Evolutionary conservation across 2,329 filamentous ascomycete species (phyloP), one percentile per base, ranked within the genome.

Genomic region (Ascochyta viciae-villosae): DNA sequence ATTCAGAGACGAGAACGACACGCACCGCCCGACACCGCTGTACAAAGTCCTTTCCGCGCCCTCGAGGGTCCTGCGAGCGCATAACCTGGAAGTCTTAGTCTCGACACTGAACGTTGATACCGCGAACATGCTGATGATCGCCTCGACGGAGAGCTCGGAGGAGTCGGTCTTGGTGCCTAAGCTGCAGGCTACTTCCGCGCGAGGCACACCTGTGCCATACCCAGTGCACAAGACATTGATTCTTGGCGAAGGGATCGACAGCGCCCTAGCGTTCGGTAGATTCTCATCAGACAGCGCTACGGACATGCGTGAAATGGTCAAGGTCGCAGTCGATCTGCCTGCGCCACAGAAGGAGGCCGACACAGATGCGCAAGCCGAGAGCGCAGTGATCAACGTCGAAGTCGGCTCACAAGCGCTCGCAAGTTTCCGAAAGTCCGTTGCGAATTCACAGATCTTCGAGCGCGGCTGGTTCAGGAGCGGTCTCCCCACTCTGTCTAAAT

Each of bases 191-290:
- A 82, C 82, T 57, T 85, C 85, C 15, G 87, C 87, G 8, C 82
- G 86, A 58, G 83, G 86, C 53, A 87, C 87, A 12, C 83, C 87
- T 15, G 82, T 95, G 38, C 86, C 87, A 6, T 92, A 91, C 40
- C 93, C 94, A 0, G 92, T 97, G 1, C 94, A 98, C 71, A 90
- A 88, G 70, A 86, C 89, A 0, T 76, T 97, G 15, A 67, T 97
- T 9, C 83, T 96, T 8, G 87, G 87, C 0, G 83, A 90, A 44
- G 92, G 91, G 0, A 77, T 96, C 2, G 78, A 85, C 49, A 91
- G 89, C 7, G 85, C 89, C 1, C 81, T 88, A 5, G 79, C 83
- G 1, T 83, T 75, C 74, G 71, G 78, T 41, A 64, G 73, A 35
- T 73, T 80, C 60, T 73, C 73, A 15, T 67, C 72, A 39, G 66